Evolutionary conservation across 75 land plant species (phyloP).

Genomic region (Picea glauca): DNA sequence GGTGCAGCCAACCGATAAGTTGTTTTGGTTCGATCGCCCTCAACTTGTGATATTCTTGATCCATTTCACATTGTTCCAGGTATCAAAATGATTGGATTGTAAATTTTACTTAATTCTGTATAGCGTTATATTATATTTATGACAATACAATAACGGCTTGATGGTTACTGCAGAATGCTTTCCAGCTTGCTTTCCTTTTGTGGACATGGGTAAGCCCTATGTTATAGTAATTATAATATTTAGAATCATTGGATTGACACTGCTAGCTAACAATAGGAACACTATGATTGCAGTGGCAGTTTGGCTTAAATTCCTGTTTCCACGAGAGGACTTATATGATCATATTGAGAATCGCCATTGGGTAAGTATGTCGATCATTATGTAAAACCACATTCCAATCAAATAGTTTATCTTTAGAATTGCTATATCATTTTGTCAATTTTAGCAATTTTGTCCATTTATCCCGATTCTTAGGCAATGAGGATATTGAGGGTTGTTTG

Average conservation of each 20-base stretch:
- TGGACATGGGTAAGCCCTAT: slow-evolving; percentile 55
- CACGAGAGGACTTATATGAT: slow-evolving; percentile 19
- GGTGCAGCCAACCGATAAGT: slow-evolving; percentile 30
- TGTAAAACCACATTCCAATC: not conserved
- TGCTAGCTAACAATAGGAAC: not conserved
- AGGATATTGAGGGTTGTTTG: not conserved
- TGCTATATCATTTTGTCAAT: no score
- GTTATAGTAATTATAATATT: not conserved
- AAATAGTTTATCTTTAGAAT: no score
- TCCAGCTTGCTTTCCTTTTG: slow-evolving; percentile 63
- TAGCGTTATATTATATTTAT: not conserved
- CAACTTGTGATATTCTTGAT: slow-evolving; percentile 33
- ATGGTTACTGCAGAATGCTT: slow-evolving; percentile 49
- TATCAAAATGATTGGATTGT: slow-evolving; percentile 7
- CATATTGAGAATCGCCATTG: slow-evolving; percentile 18
- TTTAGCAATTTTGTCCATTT: not conserved
- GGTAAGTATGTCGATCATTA: slow-evolving; percentile 11
- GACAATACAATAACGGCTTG: not conserved
- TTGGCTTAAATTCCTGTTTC: slow-evolving; percentile 38
- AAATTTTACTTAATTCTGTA: not conserved
- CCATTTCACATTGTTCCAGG: slow-evolving; percentile 69
- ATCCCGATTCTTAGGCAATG: not conserved
- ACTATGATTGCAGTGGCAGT: slow-evolving; percentile 18
- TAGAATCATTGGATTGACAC: not conserved
- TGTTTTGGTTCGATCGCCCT: slow-evolving; percentile 56